A percentile compares a stretch with the other conserved stretches of the same genome.
Evolutionary conservation across 2,329 filamentous ascomycete genomes (phyloP).

Genomic region (Xylariaceae sp.): DNA sequence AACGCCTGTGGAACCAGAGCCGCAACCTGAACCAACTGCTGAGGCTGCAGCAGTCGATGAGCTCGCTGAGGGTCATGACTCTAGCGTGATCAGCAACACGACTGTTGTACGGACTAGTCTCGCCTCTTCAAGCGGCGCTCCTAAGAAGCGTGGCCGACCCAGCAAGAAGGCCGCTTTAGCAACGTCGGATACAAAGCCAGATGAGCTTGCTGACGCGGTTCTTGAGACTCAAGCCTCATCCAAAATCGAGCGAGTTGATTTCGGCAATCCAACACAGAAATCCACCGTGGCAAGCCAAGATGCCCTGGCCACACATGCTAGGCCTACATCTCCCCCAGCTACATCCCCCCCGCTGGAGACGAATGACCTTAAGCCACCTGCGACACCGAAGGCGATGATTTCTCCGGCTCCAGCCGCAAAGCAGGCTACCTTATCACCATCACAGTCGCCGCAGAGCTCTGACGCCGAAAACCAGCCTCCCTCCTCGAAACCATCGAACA

Average conservation of each 20-base stretch:
- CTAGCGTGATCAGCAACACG: conserved; percentile 46
- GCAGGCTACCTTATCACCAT: conserved; percentile 61
- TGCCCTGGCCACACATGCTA: conserved; percentile 10
- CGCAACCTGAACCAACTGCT: conserved; percentile 27
- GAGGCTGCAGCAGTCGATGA: conserved; percentile 35
- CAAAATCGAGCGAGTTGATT: conserved; percentile 23
- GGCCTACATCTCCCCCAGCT: conserved; percentile 9
- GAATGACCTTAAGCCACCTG: conserved; percentile 35
- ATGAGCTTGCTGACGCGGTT: conserved; percentile 28
- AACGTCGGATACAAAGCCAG: conserved; percentile 33
- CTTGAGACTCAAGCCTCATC: conserved; percentile 22
- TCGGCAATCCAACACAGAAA: conserved; percentile 24
- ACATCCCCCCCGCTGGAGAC: conserved; percentile 29
- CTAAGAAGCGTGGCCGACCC: conserved; percentile 40
- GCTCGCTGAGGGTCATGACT: conserved; percentile 41
- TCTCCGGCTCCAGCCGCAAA: conserved; percentile 53
- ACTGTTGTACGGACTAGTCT: conserved; percentile 45
- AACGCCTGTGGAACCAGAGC: conserved; percentile 31
- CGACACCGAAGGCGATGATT: conserved; percentile 47
- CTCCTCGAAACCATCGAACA: conserved; percentile 61
- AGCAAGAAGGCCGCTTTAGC: conserved; percentile 38
- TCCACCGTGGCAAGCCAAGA: conserved; percentile 25
- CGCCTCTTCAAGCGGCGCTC: conserved; percentile 23
- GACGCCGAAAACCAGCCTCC: conserved; percentile 81
- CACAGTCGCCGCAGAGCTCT: conserved; percentile 73